Evolutionary conservation across 805 yeast species (phyloP), one percentile per base, ranked within the genome.

Genomic region (Helenozyma rhizophorensis): DNA sequence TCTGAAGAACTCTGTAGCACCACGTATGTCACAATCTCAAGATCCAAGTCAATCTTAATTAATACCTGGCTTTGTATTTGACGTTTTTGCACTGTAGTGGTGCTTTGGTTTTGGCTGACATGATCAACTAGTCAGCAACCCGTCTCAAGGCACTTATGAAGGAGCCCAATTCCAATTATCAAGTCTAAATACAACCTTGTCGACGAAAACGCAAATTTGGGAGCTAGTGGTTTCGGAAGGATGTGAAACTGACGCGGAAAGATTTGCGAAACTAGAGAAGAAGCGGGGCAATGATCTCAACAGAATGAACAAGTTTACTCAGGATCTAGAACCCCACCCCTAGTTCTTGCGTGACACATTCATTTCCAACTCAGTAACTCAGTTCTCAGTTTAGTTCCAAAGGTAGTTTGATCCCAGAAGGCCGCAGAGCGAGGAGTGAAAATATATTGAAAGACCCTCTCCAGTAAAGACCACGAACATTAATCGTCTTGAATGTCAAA

Each of bases 41-140:
- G 71, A 44, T 57, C 69, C 14, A 70, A 60, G 43, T 54, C 71
- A 1, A 50, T 75, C 21, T 62, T 69, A 9, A 70, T 75, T 17
- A 70, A 65, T 31, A 58, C 70, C 21, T 75, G 80, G 78, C 68
- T 55, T 61, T 71, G 27, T 71, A 70, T 47, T 49, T 70, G 30
- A 56, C 80, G 25, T 53, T 74, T 32, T 56, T 71, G 22, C 69
- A 66, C 34, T 56, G 43, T 66, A 70, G 38, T 75, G 75, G 67
- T 54, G 72, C 17, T 73, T 72, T 47, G 70, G 75, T 25, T 65
- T 69, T 32, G 77, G 77, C 10, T 60, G 74, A 11, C 77, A 71
- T 40, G 56, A 55, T 37, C 79, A 75, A 46, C 57, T 72, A 21
- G 62, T 68, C 6, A 49, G 58, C 5, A 68, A 65, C 40, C 52